A percentile compares a stretch with the other conserved stretches of the same genome.
Conservation (phyloP, 2,329 filamentous ascomycete genomes). For the Cladosporium sp. region DNA sequence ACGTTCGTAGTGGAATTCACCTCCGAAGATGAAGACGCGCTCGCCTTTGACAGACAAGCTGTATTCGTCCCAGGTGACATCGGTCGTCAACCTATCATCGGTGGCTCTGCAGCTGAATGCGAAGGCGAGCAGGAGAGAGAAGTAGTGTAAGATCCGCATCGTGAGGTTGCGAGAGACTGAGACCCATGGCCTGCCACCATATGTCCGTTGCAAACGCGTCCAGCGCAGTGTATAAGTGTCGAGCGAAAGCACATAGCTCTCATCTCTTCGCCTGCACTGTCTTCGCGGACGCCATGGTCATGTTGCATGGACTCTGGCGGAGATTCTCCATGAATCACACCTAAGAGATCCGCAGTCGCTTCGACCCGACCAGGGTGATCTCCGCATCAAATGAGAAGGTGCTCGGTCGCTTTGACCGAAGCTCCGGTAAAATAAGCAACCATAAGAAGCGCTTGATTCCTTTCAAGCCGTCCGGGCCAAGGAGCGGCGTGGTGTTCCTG, state of each 20-base stretch:
- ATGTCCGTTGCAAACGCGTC: background rate
- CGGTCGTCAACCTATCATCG: background rate
- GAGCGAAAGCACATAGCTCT: background rate
- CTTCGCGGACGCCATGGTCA: background rate
- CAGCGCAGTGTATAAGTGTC: background rate
- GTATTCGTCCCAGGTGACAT: background rate
- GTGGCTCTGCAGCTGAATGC: background rate
- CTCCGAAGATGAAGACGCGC: slow-evolving; percentile 69
- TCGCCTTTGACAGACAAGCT: slow-evolving; percentile 57
- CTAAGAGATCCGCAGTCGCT: background rate
- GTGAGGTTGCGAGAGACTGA: background rate
- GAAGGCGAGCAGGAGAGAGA: background rate
- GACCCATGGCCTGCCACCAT: background rate
- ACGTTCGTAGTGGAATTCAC: slow-evolving; percentile 70
- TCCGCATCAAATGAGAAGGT: background rate
- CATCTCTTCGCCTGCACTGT: too few relatives aligned
- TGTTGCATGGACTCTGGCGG: background rate
- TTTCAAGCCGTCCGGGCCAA: background rate
- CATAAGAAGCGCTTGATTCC: background rate
- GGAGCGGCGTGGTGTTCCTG: background rate
- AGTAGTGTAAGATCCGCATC: background rate
- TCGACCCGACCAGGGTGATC: background rate
- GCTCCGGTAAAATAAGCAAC: background rate
- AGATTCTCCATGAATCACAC: background rate
- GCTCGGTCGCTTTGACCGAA: background rate